These are phyloP conservation scores for Podila clonocystis DNA, from an alignment of 192 early-diverging fungal species.

Conservation along the genomic window DNA sequence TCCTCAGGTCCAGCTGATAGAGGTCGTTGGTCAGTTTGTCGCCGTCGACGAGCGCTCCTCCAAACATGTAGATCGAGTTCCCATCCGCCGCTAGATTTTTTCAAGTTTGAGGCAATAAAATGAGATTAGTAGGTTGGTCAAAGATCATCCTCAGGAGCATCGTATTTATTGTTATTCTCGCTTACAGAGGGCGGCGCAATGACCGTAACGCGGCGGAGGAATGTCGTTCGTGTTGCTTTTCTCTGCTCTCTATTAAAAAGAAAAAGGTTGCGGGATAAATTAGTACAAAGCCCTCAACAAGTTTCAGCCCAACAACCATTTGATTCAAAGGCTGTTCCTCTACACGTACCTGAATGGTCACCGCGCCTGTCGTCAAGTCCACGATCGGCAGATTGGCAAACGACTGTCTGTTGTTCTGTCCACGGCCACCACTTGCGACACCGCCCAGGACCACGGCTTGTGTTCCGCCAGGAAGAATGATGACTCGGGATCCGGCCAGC, in stretches of 20 bases:
- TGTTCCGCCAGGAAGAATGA: slow-evolving; percentile 4
- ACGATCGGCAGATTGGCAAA: slow-evolving; percentile 23
- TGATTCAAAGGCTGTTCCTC: neutral
- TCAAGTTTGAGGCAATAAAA: neutral
- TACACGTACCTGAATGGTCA: slow-evolving; percentile 21
- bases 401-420: slow-evolving; percentile 4
- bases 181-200: slow-evolving; percentile 40
- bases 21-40: slow-evolving; percentile 28
- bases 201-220: slow-evolving; percentile 32
- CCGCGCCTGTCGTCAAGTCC: slow-evolving; percentile 28
- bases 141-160: neutral
- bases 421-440: neutral
- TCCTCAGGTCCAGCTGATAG: slow-evolving; percentile 15
- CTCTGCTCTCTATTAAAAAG: slow-evolving; percentile 24
- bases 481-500: slow-evolving; percentile 20
- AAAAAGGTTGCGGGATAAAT: neutral
- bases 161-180: neutral
- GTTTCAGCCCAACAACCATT: neutral
- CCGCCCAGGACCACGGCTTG: slow-evolving; percentile 33
- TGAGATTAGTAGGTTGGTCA: neutral
- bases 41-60: slow-evolving; percentile 15
- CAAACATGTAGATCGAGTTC: slow-evolving; percentile 37
- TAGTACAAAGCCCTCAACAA: neutral
- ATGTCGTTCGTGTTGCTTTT: neutral
- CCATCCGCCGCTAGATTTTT: slow-evolving; percentile 28